Evolutionary conservation across 805 yeast genomes (phyloP), one percentile per base, ranked within the genome.

Genomic region (Torulaspora franciscae): DNA sequence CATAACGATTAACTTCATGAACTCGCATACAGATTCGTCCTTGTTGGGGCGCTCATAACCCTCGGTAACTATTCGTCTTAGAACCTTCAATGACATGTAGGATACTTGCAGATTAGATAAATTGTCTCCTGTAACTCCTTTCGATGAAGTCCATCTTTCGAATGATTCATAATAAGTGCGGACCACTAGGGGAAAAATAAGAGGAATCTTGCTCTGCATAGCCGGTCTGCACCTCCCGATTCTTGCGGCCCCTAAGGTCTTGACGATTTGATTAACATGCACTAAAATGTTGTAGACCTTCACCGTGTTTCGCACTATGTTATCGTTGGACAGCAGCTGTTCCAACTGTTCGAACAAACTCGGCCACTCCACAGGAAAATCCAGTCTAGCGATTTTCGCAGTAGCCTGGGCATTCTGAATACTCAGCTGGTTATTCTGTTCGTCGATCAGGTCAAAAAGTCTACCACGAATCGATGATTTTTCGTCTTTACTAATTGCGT

Each of bases 341-440:
- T 77, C 72, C 1, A 83, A 49, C 10, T 81, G 81, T 45, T 85
- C 90, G 57, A 93, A 84, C 14, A 93, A 60, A 2, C 74, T 64
- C 0, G 95, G 89, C 97, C 97, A 93, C 37, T 83, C 89, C 1
- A 68, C 63, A 0, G 98, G 97, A 60, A 86, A 93, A 56, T 93
- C 99, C 45, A 79, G 71, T 40, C 97, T 68, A 22, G 85, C 83
- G 23, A 93, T 84, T 48, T 82, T 72, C 1, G 95, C 82, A 6
- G 85, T 71, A 0, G 95, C 82, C 51, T 85, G 84, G 0, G 97
- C 95, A 61, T 86, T 85, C 66, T 93, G 98, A 25, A 84, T 75
- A 25, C 83, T 68, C 47, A 91, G 70, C 58, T 82, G 93, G 47
- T 76, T 78, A 56, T 87, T 86, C 41, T 81, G 79, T 58, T 86